Conservation (phyloP, 768 basidiomycete species). For the Lactifluus subvellereus region DNA sequence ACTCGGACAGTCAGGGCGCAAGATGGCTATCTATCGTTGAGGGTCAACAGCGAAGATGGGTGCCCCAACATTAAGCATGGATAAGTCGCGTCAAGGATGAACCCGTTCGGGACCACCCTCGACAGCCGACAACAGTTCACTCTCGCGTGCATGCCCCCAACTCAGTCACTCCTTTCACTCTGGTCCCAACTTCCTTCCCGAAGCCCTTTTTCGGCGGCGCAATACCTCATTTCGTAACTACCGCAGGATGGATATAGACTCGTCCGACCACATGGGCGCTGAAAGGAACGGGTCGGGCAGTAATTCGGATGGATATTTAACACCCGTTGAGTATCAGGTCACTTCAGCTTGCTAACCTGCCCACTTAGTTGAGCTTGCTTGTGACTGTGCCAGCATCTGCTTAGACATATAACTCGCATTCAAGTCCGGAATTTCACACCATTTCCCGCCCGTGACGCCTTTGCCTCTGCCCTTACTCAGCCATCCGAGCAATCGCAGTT, state of each 20-base stretch:
- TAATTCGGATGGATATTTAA: conserved; percentile 6
- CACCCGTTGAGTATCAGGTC: conserved; percentile 17
- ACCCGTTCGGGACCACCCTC: background rate
- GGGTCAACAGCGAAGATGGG: background rate
- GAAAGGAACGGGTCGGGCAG: background rate
- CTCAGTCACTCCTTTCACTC: conserved; percentile 1
- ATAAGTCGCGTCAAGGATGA: background rate
- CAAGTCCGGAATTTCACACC: conserved; percentile 81
- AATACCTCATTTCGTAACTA: background rate
- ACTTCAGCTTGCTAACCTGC: background rate
- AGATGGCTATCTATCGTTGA: background rate
- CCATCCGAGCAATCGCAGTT: conserved; percentile 60
- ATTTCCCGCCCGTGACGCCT: conserved; percentile 71
- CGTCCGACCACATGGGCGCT: background rate
- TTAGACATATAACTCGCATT: conserved; percentile 66
- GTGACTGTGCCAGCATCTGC: conserved; percentile 46
- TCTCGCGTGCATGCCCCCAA: conserved; percentile 9
- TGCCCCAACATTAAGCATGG: background rate
- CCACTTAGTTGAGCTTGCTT: background rate
- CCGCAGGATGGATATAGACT: conserved; percentile 7
- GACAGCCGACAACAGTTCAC: background rate
- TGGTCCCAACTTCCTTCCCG: background rate
- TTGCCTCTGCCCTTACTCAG: conserved; percentile 67
- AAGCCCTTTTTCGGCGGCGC: conserved; percentile 2
- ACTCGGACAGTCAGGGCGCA: background rate